Percentiles rank a stretch among this genome's conserved stretches.
These are phyloP conservation scores for Saccharomyces eubayanus DNA, from an alignment of 805 yeast species.

Conservation along the genomic window DNA sequence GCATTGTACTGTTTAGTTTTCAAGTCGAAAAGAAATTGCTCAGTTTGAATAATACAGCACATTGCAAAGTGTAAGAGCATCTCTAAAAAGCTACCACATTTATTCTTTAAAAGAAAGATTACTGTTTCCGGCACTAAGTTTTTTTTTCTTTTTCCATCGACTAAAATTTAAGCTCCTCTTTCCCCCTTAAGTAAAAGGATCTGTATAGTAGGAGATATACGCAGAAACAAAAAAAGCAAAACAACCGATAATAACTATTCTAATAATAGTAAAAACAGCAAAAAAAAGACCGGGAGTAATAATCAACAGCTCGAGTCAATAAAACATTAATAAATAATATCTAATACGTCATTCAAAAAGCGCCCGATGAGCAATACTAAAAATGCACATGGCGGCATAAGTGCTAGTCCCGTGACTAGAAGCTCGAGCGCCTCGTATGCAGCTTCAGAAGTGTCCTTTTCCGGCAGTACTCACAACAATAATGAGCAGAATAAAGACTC, in stretches of 20 bases:
- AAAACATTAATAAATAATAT: neutral
- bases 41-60: neutral
- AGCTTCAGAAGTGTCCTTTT: neutral
- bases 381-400: neutral
- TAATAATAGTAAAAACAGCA: neutral
- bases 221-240: neutral
- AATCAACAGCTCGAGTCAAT: neutral
- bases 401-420: neutral
- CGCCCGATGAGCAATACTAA: neutral
- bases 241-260: no score
- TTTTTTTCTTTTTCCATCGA: neutral
- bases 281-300: neutral
- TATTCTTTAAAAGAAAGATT: no score
- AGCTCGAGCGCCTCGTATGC: neutral
- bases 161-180: neutral
- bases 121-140: no score
- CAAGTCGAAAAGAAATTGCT: neutral
- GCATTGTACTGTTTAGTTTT: neutral
- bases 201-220: neutral
- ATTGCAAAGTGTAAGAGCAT: no score
- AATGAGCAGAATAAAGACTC: constrained; percentile 3
- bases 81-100: no score
- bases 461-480: neutral
- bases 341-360: neutral
- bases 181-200: neutral